Conservation (phyloP, 1,284 basidiomycete genomes). For the Pseudozyma hubeiensis region DNA sequence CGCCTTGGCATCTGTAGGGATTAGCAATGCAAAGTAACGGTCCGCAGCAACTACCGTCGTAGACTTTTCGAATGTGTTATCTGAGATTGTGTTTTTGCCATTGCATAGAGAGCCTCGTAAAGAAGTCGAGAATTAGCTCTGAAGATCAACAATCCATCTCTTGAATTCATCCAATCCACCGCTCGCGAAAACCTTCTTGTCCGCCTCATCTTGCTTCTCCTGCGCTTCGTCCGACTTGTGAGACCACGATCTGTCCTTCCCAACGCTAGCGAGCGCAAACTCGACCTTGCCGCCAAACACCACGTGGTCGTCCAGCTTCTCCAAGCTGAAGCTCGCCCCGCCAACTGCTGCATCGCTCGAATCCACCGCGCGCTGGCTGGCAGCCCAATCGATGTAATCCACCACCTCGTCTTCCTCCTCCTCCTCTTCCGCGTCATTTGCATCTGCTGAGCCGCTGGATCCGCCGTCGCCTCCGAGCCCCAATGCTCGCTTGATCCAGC, state of each 20-base stretch:
- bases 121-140: constrained; percentile 2
- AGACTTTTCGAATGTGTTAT: not conserved
- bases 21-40: too few species aligned
- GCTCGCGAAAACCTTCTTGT: constrained; percentile 5
- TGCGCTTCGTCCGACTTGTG: constrained; percentile 1
- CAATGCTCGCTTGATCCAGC: constrained; percentile 47
- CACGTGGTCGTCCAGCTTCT: constrained; percentile 55
- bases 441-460: constrained; percentile 11
- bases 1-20: constrained; percentile 36
- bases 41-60: too few species aligned
- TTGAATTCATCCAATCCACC: constrained; percentile 27
- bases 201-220: not conserved
- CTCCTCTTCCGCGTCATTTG: constrained; percentile 48
- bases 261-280: constrained; percentile 54
- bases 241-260: constrained; percentile 35
- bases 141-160: constrained; percentile 43
- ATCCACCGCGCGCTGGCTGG: constrained; percentile 13
- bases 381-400: constrained; percentile 60
- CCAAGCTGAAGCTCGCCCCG: constrained; percentile 38
- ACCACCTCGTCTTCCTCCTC: constrained; percentile 51
- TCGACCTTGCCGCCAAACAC: constrained; percentile 53
- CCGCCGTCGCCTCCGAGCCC: constrained; percentile 8
- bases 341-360: constrained; percentile 1
- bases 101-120: not conserved
- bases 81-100: not conserved